Percentiles rank a stretch among this genome's conserved stretches.
Evolutionary conservation across 495 filamentous ascomycete species (phyloP).

Genomic region (Penicillium parvum): DNA sequence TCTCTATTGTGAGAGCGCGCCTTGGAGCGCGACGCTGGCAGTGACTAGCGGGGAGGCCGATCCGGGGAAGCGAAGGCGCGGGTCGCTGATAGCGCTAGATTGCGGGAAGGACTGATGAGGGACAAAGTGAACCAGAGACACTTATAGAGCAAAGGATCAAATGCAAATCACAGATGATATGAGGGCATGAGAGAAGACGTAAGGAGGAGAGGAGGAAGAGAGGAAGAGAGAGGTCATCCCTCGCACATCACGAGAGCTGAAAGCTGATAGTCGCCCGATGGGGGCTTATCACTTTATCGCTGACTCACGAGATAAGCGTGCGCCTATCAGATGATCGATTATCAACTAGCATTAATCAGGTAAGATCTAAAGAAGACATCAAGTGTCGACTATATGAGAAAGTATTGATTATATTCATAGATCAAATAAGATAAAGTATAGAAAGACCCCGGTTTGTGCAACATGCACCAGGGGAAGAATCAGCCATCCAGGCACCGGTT

Average conservation of each 20-base stretch:
- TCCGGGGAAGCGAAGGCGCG: constrained; percentile 11
- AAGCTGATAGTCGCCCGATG: constrained; percentile 5
- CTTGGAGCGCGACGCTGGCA: not conserved
- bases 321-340: constrained; percentile 1
- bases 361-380: not conserved
- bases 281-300: not conserved
- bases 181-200: not conserved
- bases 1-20: not conserved
- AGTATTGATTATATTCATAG: too few relatives aligned
- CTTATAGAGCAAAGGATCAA: not conserved
- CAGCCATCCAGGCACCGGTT: too few relatives aligned
- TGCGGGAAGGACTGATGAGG: too few relatives aligned
- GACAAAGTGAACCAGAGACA: too few relatives aligned
- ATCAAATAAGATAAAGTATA: too few relatives aligned
- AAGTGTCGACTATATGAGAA: too few relatives aligned
- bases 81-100: too few relatives aligned
- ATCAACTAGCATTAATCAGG: not conserved
- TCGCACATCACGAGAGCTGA: constrained; percentile 10
- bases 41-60: constrained; percentile 2
- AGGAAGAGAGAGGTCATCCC: constrained; percentile 5
- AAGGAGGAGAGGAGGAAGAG: not conserved
- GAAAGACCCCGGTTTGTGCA: too few relatives aligned
- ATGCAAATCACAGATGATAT: not conserved
- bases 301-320: constrained; percentile 9
- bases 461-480: too few relatives aligned